Base-by-base conservation (phyloP, 2,329 filamentous ascomycete genomes). In the Sporothrix inflata region DNA sequence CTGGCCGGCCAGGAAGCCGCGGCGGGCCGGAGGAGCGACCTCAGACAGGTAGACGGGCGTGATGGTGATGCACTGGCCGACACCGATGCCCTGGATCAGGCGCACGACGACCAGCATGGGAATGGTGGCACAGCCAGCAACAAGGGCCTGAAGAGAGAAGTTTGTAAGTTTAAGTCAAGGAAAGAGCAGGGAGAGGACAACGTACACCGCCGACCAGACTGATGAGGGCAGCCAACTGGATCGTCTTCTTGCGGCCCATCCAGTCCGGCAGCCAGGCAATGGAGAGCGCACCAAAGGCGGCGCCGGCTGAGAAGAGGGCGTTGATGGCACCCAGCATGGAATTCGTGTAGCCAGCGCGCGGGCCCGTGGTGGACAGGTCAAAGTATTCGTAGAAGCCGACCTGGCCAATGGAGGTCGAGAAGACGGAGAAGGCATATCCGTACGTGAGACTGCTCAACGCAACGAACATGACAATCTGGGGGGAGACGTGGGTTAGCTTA, bases 371-470 rank as follows among this genome's bases (percentile, higher is more conserved):
- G 5, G 69, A 38, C 34, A 73, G 66, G 65, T 70, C 30, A 40
- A 73, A 69, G 30, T 67, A 71, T 4, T 42, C 38, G 53, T 71
- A 73, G 40, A 71, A 73, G 38, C 69, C 72, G 14, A 40, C 38
- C 63, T 71, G 72, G 61, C 72, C 72, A 21, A 73, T 68, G n/a
- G 68, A 71, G 9, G 69, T 73, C 40, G 60, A 61, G 42, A 73
- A 73, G 47, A 70, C 60, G 5, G 72, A 66, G 51, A 73, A 73
- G 61, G 67, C 72, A 71, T 70, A 73, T 24, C 72, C 72, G 38
- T 73, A 73, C 12, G 72, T 73, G 40, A 73, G 69, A 61, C 72
- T 71, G 61, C 72, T 70, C 72, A 73, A 40, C 24, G 72, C 72
- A 30, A 71, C 72, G 16, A 68, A 72, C 21, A 69, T 30, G 16